A percentile compares a stretch with the other conserved stretches of the same genome.
Conservation (phyloP, 1,284 basidiomycete genomes). For the Coriolopsis trogii region DNA sequence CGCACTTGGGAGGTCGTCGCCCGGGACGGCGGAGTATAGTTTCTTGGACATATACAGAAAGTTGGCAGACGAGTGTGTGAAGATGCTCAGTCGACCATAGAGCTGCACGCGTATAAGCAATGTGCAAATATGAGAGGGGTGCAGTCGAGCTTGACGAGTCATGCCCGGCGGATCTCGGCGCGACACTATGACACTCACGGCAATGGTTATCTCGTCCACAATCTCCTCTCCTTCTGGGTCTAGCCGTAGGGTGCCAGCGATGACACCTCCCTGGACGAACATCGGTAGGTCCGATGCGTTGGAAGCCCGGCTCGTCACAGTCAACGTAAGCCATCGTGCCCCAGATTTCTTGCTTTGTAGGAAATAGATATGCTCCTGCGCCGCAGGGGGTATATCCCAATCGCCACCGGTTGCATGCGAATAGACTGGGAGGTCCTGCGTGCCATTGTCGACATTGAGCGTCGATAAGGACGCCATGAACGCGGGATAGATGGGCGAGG, state of each 20-base stretch:
- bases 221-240: constrained; percentile 47
- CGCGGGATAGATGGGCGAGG: constrained; percentile 5
- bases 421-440: constrained; percentile 23
- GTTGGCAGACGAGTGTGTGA: constrained; percentile 19
- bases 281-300: constrained; percentile 37
- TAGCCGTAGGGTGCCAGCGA: constrained; percentile 48
- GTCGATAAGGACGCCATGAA: not conserved
- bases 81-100: constrained; percentile 31
- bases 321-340: constrained; percentile 45
- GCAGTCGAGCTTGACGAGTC: not conserved
- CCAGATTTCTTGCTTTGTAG: constrained; percentile 22
- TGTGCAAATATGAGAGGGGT: no score
- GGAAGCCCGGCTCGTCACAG: constrained; percentile 43
- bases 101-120: constrained; percentile 2
- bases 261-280: constrained; percentile 46
- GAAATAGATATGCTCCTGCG: constrained; percentile 22
- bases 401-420: constrained; percentile 4
- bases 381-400: constrained; percentile 18
- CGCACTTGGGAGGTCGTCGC: not conserved
- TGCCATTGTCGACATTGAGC: constrained; percentile 10
- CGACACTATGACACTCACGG: no score
- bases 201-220: constrained; percentile 45
- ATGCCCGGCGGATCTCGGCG: no score
- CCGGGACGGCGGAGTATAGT: constrained; percentile 21
- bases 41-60: constrained; percentile 43